phyloP scores from a whole-genome alignment of 202 grass and related monocot genomes.

The Setaria viridis region DNA sequence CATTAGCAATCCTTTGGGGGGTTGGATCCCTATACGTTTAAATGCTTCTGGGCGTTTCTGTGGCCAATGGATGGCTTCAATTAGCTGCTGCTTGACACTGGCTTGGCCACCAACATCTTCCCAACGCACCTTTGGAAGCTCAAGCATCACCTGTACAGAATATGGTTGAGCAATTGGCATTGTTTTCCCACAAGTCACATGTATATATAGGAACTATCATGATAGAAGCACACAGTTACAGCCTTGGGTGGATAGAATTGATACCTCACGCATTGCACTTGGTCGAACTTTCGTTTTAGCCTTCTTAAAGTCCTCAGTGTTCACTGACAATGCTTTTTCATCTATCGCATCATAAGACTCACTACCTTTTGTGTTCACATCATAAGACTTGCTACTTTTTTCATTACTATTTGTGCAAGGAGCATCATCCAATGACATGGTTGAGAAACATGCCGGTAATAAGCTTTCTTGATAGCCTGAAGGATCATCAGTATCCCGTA shows the following conservation, averaged over 20 bases:
- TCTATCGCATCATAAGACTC: conserved; percentile 36
- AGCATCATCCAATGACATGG: conserved; percentile 50
- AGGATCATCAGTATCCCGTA: conserved; percentile 30
- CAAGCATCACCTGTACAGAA: conserved; percentile 75
- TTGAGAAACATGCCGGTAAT: conserved; percentile 66
- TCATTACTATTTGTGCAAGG: background rate
- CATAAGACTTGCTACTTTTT: conserved; percentile 36
- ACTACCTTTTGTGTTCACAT: conserved; percentile 34
- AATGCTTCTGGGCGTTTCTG: conserved; percentile 76
- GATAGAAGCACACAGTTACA: background rate
- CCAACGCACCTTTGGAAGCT: conserved; percentile 85
- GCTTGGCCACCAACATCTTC: conserved; percentile 91
- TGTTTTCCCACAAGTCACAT: conserved; percentile 32
- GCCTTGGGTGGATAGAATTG: conserved; percentile 31
- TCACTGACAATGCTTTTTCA: conserved; percentile 56
- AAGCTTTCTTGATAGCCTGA: conserved; percentile 44
- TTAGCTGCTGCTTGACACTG: conserved; percentile 82
- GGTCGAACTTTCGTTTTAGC: conserved; percentile 92
- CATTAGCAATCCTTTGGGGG: conserved; percentile 83
- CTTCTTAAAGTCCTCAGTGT: conserved; percentile 74
- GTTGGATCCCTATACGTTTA: conserved; percentile 62
- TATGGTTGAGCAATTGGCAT: conserved; percentile 36
- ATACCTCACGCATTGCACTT: conserved; percentile 99
- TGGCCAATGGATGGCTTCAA: conserved; percentile 83
- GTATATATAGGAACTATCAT: conserved; percentile 12